These are phyloP conservation scores for Coemansia sp. DNA, from an alignment of 192 early-diverging fungal species.

Conservation along the genomic window DNA sequence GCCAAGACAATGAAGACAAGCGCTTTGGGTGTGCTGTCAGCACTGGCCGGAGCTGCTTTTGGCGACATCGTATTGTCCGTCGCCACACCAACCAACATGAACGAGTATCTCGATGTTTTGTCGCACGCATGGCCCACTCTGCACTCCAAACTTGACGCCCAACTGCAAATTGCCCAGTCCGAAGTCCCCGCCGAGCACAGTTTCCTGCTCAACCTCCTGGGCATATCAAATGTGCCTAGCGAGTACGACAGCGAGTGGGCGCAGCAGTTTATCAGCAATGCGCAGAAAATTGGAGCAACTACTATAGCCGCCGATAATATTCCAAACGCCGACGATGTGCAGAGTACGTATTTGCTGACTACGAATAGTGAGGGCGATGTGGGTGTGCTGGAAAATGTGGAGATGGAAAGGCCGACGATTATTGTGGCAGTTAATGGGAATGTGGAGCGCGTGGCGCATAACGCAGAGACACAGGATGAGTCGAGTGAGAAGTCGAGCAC, in stretches of 20 bases:
- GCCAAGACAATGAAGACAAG: neutral
- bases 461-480: constrained; percentile 6
- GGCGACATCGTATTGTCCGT: constrained; percentile 47
- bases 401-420: constrained; percentile 29
- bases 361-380: constrained; percentile 21
- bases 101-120: constrained; percentile 29
- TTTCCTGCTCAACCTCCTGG: constrained; percentile 27
- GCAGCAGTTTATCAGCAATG: constrained; percentile 21
- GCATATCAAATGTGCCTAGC: constrained; percentile 26
- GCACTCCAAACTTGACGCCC: constrained; percentile 24
- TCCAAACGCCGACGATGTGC: constrained; percentile 15
- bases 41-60: constrained; percentile 1
- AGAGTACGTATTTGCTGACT: constrained; percentile 19
- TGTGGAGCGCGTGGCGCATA: constrained; percentile 10
- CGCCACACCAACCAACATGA: constrained; percentile 23
- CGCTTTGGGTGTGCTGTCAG: neutral
- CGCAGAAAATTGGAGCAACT: constrained; percentile 32
- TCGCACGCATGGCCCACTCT: constrained; percentile 40
- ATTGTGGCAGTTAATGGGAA: constrained; percentile 45
- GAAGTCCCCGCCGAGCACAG: constrained; percentile 44
- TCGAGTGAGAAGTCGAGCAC: neutral
- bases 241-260: constrained; percentile 32
- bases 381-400: constrained; percentile 14
- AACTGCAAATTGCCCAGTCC: constrained; percentile 19
- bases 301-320: constrained; percentile 33